Base-by-base conservation (phyloP, 2,329 filamentous ascomycete species). In the Aspergillus phoenicis region DNA sequence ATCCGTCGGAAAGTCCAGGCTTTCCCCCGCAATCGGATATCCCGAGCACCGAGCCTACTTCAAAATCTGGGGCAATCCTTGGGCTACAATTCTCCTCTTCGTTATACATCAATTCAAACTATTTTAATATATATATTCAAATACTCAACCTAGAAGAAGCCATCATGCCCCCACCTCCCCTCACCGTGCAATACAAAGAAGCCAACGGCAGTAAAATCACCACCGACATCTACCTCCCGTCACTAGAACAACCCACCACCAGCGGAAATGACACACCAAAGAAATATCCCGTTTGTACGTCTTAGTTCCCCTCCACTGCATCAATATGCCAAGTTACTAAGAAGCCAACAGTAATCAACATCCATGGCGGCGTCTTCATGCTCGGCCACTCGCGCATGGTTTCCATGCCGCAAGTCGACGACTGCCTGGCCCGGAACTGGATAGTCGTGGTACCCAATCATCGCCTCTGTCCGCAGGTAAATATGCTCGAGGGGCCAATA, bases 361-460 rank as follows among this genome's bases (percentile, higher is more conserved):
- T 80, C 53, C 78, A 80, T 67, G 78, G 77, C 48, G 78, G 78
- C n/a, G 78, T 76, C 22, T 80, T 79, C 66, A 78, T 79, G 74
- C 74, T 80, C 26, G 77, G 76, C 8, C 70, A 73, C 26, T 77
- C 74, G 2, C 64, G 71, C 17, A 75, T 79, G 72, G 72, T 80
- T 59, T 78, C 77, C 43, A 65, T 69, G 17, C 68, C 76, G 39
- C 77, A 80, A 53, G 66, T 79, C 13, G 57, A 69, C 8, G 77
- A 79, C 63, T 79, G 77, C 47, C 69, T 78, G 0, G 56, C 63
- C 15, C 70, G 77, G 17, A 67, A 70, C 20, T 79, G 76, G 77
- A 77, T 80, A 51, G 74, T 78, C 1, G 58, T 79, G 5, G 74
- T 70, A 4, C 76, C 77, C 2, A 72, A 73, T 52, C 70, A 72